These are phyloP conservation scores for Pachysandra terminalis DNA, from an alignment of 164 flowering plant species.

Conservation along the genomic window DNA sequence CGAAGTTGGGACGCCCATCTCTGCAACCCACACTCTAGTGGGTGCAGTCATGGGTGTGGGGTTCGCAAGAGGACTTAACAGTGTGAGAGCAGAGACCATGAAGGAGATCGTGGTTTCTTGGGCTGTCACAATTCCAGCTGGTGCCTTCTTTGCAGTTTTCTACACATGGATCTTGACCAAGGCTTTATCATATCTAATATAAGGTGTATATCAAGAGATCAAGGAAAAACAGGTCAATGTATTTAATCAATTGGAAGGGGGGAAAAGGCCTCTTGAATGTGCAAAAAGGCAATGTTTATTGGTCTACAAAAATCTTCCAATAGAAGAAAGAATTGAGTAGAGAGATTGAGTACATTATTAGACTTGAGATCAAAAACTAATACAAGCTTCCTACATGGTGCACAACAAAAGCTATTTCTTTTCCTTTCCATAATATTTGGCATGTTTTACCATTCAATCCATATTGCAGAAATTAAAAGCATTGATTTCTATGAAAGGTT, in stretches of 20 bases:
- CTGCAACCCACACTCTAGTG: conserved; percentile 87
- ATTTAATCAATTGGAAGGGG: conserved; percentile 1
- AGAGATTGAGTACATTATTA: neutral
- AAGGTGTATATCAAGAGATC: conserved; percentile 16
- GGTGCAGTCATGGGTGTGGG: too few species aligned
- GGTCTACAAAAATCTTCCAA: neutral
- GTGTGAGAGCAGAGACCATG: conserved; percentile 69
- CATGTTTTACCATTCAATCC: neutral
- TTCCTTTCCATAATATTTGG: neutral
- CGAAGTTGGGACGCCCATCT: conserved; percentile 76
- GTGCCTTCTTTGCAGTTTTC: conserved; percentile 51
- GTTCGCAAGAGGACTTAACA: conserved; percentile 74
- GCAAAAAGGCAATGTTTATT: neutral
- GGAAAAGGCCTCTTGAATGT: neutral
- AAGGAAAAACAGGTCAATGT: neutral
- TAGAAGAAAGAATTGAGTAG: neutral
- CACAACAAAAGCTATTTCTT: neutral
- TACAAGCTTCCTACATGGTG: neutral
- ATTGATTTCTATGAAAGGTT: neutral
- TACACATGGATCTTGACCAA: conserved; percentile 67
- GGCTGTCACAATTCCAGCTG: conserved; percentile 67
- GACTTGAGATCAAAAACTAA: conserved; percentile 4
- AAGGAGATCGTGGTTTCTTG: conserved; percentile 68
- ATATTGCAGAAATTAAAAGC: neutral
- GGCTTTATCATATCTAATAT: conserved; percentile 43